Base-by-base conservation (phyloP, 225 moss, liverwort and hornwort species). In the Thuidium tamariscinum region DNA sequence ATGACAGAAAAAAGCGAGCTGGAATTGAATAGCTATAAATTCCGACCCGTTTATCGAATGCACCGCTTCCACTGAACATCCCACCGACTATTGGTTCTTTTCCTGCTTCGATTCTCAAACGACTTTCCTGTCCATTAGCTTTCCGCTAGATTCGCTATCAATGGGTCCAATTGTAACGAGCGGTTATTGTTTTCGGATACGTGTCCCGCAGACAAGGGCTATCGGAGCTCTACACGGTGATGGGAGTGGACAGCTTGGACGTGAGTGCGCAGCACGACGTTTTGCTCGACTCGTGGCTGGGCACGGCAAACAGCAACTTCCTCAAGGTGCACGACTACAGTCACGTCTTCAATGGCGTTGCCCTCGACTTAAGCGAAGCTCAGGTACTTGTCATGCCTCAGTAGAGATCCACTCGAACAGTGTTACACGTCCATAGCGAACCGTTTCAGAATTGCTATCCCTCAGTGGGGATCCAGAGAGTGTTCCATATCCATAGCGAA, bases 251-350 rank as follows among this genome's bases (percentile, higher is more conserved):
- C 36, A 66, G 13, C n/a, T 32, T 90, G 87, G 87, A 87, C 77
- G 87, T 90, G 77, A 89, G 90, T 60, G 83, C 87, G 81, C 87
- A 87, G 72, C 89, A 93, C 77, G 90, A 91, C 74, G 34, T 80
- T 16, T 18, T 93, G 60, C 78, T 93, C 30, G 54, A 81, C 52
- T 87, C 88, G 5, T 88, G 89, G 74, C 87, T 93, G 9, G 90
- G 91, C 77, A 26, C 16, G 26, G 64, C 69, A 23, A 39, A 10
- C 51, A 87, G 39, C 16, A 26, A 11, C 5, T 87, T 66, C 81
- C 66, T 36, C 12, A 93, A 93, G 85, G 14, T 90, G 10, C 87
- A 93, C 80, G 89, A 90, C 69, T 93, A 91, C 85, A 75, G 49
- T 34, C 3, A 51, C 44, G 85, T 85, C 15, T 84, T 93, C 56